phyloP scores from a whole-genome alignment of 768 basidiomycete species.

The Xanthoconium purpureum region DNA sequence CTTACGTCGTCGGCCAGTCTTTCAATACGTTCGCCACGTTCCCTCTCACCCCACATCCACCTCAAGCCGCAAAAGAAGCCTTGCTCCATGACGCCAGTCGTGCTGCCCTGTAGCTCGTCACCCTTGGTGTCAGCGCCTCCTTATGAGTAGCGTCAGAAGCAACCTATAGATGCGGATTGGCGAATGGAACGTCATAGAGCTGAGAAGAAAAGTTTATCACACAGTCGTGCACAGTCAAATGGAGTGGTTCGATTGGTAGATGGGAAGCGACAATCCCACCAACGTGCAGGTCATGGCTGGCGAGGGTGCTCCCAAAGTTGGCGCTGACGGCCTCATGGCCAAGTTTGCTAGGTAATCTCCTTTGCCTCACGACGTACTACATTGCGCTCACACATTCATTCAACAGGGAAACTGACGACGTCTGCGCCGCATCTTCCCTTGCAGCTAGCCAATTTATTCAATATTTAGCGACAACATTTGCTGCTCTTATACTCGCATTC shows the following conservation, averaged over 20 bases:
- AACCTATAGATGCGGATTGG: slow-evolving; percentile 86
- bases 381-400: slow-evolving; percentile 6
- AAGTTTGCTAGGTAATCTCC: slow-evolving; percentile 73
- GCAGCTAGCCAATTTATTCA: slow-evolving; percentile 77
- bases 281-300: slow-evolving; percentile 34
- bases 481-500: slow-evolving; percentile 82
- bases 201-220: slow-evolving; percentile 30
- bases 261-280: slow-evolving; percentile 53
- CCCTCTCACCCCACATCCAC: slow-evolving; percentile 40
- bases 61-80: slow-evolving; percentile 42
- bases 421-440: slow-evolving; percentile 79
- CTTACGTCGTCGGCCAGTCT: slow-evolving; percentile 70
- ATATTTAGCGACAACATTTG: slow-evolving; percentile 73
- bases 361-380: neutral
- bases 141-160: slow-evolving; percentile 71
- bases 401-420: slow-evolving; percentile 88
- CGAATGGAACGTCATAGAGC: slow-evolving; percentile 68
- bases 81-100: slow-evolving; percentile 58
- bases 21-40: slow-evolving; percentile 71
- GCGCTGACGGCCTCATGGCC: slow-evolving; percentile 90
- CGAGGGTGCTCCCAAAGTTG: slow-evolving; percentile 52
- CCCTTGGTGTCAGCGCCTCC: slow-evolving; percentile 63
- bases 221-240: slow-evolving; percentile 69
- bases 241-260: slow-evolving; percentile 88
- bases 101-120: slow-evolving; percentile 64